phyloP scores from a whole-genome alignment of 2,329 filamentous ascomycete genomes.

The Pezicula neosporulosa region DNA sequence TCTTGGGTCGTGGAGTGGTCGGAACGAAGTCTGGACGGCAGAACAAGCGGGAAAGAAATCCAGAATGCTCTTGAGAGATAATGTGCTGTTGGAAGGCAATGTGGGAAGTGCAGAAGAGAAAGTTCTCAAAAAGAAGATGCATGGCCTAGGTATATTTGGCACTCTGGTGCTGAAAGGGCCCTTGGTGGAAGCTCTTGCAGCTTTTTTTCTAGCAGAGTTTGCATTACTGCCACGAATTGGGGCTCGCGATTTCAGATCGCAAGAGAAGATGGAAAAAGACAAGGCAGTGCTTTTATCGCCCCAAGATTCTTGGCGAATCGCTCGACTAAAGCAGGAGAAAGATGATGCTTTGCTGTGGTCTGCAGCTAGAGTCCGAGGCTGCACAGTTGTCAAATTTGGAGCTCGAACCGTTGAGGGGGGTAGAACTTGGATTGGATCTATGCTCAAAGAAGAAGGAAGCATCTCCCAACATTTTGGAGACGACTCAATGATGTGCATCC shows the following conservation, averaged over 20 bases:
- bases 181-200: slow-evolving; percentile 60
- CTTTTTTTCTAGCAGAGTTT: slow-evolving; percentile 80
- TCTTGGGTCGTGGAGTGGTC: slow-evolving; percentile 72
- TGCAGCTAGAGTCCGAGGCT: slow-evolving; percentile 74
- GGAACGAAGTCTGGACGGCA: slow-evolving; percentile 79
- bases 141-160: slow-evolving; percentile 73
- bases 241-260: slow-evolving; percentile 68
- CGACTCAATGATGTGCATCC: slow-evolving; percentile 73
- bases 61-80: slow-evolving; percentile 79
- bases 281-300: slow-evolving; percentile 34
- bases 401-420: slow-evolving; percentile 78
- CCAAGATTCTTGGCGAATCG: slow-evolving; percentile 49
- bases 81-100: slow-evolving; percentile 67
- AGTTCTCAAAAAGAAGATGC: slow-evolving; percentile 59
- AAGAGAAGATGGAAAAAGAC: slow-evolving; percentile 44
- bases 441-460: slow-evolving; percentile 73
- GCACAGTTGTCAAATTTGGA: slow-evolving; percentile 88
- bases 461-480: slow-evolving; percentile 72
- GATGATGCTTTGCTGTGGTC: slow-evolving; percentile 71
- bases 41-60: slow-evolving; percentile 35
- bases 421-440: slow-evolving; percentile 72
- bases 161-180: slow-evolving; percentile 80
- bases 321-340: slow-evolving; percentile 56
- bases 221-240: slow-evolving; percentile 76
- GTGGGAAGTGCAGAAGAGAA: slow-evolving; percentile 34